These are phyloP conservation scores for Botrytis medusae DNA, from an alignment of 2,329 filamentous ascomycete genomes.

Conservation along the genomic window DNA sequence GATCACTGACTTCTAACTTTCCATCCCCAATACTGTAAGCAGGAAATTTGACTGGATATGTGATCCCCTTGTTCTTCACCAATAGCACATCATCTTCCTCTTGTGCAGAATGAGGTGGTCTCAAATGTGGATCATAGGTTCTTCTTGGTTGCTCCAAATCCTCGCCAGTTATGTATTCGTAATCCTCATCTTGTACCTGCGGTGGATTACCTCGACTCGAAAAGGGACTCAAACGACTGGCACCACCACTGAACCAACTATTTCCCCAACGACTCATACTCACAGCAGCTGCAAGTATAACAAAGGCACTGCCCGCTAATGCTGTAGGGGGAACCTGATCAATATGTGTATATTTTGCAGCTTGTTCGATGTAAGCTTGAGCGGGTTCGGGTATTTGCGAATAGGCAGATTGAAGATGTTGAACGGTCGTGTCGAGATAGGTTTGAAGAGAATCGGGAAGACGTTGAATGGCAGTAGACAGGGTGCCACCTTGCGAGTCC, in stretches of 20 bases:
- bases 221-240: constrained; percentile 38
- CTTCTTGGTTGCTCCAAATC: constrained; percentile 56
- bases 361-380: constrained; percentile 33
- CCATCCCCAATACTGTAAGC: constrained; percentile 74
- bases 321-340: constrained; percentile 35
- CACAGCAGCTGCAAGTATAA: constrained; percentile 34
- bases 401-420: constrained; percentile 50
- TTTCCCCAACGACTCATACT: constrained; percentile 41
- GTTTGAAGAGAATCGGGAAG: constrained; percentile 49
- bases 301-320: constrained; percentile 31
- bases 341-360: constrained; percentile 36
- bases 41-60: constrained; percentile 70
- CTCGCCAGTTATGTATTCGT: constrained; percentile 78
- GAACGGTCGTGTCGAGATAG: constrained; percentile 55
- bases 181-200: constrained; percentile 73
- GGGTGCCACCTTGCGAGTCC: constrained; percentile 61
- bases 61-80: constrained; percentile 65
- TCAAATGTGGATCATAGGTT: constrained; percentile 46
- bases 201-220: constrained; percentile 46
- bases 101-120: constrained; percentile 43
- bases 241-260: constrained; percentile 34
- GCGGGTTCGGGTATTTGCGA: constrained; percentile 34
- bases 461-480: constrained; percentile 56
- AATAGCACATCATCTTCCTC: constrained; percentile 69
- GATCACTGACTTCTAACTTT: constrained; percentile 64